A percentile compares a stretch with the other conserved stretches of the same genome.
These are phyloP conservation scores for Eimeria sp. DNA, from an alignment of 169 alveolate species.

Conservation along the genomic window DNA sequence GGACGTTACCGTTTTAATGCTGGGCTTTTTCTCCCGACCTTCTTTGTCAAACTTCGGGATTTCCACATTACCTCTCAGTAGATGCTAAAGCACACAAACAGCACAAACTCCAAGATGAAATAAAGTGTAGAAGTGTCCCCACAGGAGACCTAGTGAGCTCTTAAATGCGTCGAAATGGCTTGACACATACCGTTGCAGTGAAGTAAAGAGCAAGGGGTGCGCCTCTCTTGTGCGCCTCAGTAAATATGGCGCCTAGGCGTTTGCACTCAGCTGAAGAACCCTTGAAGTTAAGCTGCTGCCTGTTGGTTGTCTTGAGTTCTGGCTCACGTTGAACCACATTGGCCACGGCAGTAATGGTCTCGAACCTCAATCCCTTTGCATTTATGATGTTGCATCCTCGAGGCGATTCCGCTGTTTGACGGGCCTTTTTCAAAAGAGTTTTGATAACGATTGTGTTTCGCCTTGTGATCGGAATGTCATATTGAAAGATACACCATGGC, in stretches of 20 bases:
- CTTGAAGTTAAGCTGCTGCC: constrained; percentile 64
- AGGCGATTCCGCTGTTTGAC: constrained; percentile 71
- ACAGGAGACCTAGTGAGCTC: background rate
- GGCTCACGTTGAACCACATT: constrained; percentile 10
- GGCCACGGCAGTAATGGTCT: constrained; percentile 51
- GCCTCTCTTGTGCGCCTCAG: constrained; percentile 40
- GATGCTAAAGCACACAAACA: background rate
- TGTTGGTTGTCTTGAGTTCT: constrained; percentile 60
- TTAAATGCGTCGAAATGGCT: background rate
- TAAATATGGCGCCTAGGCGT: constrained; percentile 52
- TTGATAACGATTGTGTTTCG: constrained; percentile 55
- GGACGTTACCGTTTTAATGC: constrained; percentile 22
- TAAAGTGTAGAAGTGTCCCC: background rate
- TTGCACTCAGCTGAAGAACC: constrained; percentile 65
- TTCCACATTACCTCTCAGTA: constrained; percentile 34
- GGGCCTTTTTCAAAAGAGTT: constrained; percentile 35
- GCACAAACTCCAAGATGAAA: background rate
- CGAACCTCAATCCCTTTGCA: constrained; percentile 62
- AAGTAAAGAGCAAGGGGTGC: constrained; percentile 26
- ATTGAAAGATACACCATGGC: constrained; percentile 79
- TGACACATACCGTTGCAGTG: constrained; percentile 40
- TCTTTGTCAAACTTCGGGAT: constrained; percentile 14
- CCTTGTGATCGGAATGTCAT: constrained; percentile 51
- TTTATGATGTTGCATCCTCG: constrained; percentile 69
- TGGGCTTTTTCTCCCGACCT: constrained; percentile 37